Base-by-base conservation (phyloP, 352 stramenopile species). In the Peronospora belbahrii region DNA sequence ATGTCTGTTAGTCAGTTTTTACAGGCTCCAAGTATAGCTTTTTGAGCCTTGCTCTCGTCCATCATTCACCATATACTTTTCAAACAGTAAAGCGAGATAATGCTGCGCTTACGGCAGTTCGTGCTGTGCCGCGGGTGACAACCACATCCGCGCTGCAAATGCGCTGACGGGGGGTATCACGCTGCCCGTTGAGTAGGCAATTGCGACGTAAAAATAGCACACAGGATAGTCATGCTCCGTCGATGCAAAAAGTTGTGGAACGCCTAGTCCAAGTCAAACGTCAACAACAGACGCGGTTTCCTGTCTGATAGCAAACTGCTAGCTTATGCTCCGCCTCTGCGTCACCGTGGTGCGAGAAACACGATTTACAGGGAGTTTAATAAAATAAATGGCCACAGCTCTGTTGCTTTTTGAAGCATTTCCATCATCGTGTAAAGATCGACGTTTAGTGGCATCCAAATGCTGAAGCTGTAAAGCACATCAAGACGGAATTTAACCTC, bases 401-500 rank as follows among this genome's bases (percentile, higher is more conserved):
- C 41, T 17, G 62, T 59, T 19, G 62, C 62, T 18, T 60, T 65
- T 15, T 66, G 34, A n/a, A 72, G 60, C 18, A 52, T 65, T 11
- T 63, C 53, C n/a, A 68, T 9, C 41, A 64, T 65, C 14, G 55
- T 59, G 25, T 52, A n/a, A 0, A 48, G 47, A 32, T 66, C 38
- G 8, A 45, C n/a, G 25, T 36, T 65, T 19, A 68, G 4, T 2
- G 54, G 54, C 11, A 68, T 53, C 6, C 50, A 36, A 7, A 56
- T 34, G 20, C 20, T 48, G 20, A 42, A 59, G 20, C 54, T 63
- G 34, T 65, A 73, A 8, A 73, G 41, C 15, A 69, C 44, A 34
- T 50, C 59, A n/a, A 73, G 50, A 33, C 63, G 63, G 30, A 67
- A 73, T 59, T 59, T 69, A 8, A 47, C 63, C 23, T 66, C 63